Evolutionary conservation across 2,329 filamentous ascomycete genomes (phyloP), one percentile per base, ranked within the genome.

Genomic region (Metarhizium album): DNA sequence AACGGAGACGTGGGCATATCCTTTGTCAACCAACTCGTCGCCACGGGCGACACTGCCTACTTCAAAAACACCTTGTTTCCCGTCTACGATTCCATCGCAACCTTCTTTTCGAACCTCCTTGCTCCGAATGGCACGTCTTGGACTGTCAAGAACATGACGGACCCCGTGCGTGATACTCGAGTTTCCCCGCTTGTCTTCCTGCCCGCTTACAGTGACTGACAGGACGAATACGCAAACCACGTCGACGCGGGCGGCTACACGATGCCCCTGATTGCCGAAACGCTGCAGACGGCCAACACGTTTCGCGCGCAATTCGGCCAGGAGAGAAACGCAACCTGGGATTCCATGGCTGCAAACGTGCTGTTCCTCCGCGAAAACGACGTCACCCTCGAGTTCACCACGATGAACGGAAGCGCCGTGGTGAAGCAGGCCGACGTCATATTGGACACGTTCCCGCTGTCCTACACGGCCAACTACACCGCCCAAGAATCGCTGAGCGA

Each of bases 371-470:
- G 58, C 5, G 50, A 56, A 6, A 58, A 61, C 35, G 57, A 50
- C 46, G 79, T 86, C 43, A 81, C 83, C 4, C 66, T 83, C 2
- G 83, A 86, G 58, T 86, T 84, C 55, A 74, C 71, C 0, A 74
- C 73, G 0, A 85, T 86, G 82, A 84, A 84, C 58, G 81, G 81
- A 27, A 78, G 74, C 20, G 75, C 83, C 4, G 69, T 70, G 0
- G 81, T 86, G 48, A 87, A 87, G 62, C 83, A 87, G 63, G 83
- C 83, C 0, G 83, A 86, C 59, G 75, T 87, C 13, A 78, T 86
- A 29, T 66, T 87, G 42, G 74, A 81, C 48, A 83, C 82, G 8
- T 84, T 80, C 58, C 77, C 84, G 2, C 64, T 86, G 2, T 74
- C 76, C 48, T 85, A 79, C 71, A 82, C 56, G 73, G 79, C 13